Evolutionary conservation across 2,329 filamentous ascomycete genomes (phyloP), one percentile per base, ranked within the genome.

Genomic region (Paracorniculantispora psalliotae): DNA sequence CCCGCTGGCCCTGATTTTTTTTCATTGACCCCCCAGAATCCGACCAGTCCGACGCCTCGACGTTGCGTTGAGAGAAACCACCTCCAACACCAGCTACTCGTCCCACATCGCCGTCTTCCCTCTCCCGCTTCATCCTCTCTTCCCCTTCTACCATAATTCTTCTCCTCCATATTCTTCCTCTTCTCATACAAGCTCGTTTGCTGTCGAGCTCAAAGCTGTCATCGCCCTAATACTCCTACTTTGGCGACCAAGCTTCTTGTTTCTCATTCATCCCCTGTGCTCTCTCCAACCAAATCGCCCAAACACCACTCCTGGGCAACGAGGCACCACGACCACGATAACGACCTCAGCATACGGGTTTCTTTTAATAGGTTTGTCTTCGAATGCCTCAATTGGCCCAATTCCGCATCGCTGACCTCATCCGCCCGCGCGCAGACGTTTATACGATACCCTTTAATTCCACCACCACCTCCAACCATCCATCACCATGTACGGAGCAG

Each of bases 401-500:
- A 8, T 53, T 4, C 8, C 28, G 17, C 13, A n/a, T 12, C 15
- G 21, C 54, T 52, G 28, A 57, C 35, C 28, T 53, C 59, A 63
- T 59, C 59, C 56, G 55, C 48, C 26, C 35, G 30, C 47, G n/a
- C 2, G 25, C 37, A 61, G 61, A 69, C 67, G 66, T 68, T 71
- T 69, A 67, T 67, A 71, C 72, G 73, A 80, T 79, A 78, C 75
- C 75, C 66, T 65, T 67, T 67, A 66, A 66, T 70, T 41, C 26
- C 26, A 41, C 25, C 46, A 50, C 35, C 25, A 39, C 28, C 46
- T 30, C 35, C 55, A 43, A 50, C 46, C 21, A 35, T 53, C 49
- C 35, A 33, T 67, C 76, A 85, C 69, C 75, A 96, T 96, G 92
- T 96, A 94, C 84, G 90, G 90, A 77, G 86, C 89, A 70, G 82